Evolutionary conservation across 2,329 filamentous ascomycete species (phyloP).

Genomic region (Tricladium varicosporioides): DNA sequence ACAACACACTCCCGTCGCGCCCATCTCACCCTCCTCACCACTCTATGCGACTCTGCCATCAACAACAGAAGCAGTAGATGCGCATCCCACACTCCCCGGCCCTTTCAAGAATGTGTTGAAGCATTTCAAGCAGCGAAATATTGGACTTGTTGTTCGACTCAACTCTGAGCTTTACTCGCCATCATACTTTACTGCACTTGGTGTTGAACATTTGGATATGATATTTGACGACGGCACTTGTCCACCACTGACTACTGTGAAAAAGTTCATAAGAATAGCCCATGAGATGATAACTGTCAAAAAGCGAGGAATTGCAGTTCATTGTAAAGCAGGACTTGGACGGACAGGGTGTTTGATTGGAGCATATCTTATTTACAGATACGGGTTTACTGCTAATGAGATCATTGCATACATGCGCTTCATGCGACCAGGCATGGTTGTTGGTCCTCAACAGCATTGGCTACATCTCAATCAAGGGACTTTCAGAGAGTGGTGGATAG

Average conservation of each 20-base stretch:
- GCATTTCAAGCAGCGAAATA: constrained; percentile 84
- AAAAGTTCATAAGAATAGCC: constrained; percentile 90
- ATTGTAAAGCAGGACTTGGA: constrained; percentile 96
- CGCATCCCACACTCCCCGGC: constrained; percentile 67
- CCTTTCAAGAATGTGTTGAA: constrained; percentile 95
- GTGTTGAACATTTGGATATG: constrained; percentile 97
- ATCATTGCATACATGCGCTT: constrained; percentile 98
- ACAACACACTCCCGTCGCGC: constrained; percentile 73
- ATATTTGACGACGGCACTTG: constrained; percentile 99
- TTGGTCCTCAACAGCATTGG: constrained; percentile 98
- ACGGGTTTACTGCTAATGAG: constrained; percentile 96
- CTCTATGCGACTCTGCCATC: constrained; percentile 73
- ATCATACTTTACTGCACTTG: constrained; percentile 93
- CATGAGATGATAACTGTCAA: constrained; percentile 91
- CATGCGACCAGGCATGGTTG: constrained; percentile 98
- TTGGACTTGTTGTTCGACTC: constrained; percentile 89
- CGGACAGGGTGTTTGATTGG: constrained; percentile 95
- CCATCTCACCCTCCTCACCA: constrained; percentile 70
- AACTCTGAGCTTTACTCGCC: constrained; percentile 96
- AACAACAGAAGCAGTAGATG: constrained; percentile 69
- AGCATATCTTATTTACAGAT: constrained; percentile 94
- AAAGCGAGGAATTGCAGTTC: constrained; percentile 92
- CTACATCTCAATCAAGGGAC: constrained; percentile 93
- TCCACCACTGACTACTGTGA: constrained; percentile 82
- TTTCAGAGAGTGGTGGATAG: constrained; percentile 97